Evolutionary conservation across 257 asterid species (phyloP), one percentile per base, ranked within the genome.

Genomic region (Nicotiana noctiflora): DNA sequence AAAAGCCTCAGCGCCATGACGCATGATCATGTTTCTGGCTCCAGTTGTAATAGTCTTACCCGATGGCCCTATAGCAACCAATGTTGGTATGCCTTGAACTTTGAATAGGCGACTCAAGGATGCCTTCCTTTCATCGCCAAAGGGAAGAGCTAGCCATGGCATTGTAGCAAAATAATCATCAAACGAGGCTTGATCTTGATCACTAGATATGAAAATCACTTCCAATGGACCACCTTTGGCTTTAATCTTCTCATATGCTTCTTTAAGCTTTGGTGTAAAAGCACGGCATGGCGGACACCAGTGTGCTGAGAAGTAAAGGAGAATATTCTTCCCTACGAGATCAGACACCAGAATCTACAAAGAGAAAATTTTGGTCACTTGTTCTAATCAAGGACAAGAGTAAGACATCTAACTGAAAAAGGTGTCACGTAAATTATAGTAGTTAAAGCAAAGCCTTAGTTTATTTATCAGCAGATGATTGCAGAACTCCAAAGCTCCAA

Each of bases 241-340:
- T 77, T 92, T 93, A 83, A 95, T 89, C 77, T 88, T 81, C 8
- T 89, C 57, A 76, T 93, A 93, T 2, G 93, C 90, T 81, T 91
- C 72, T 31, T 77, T 65, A 77, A 95, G 97, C 65, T 84, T 82
- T 12, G 99, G 99, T 9, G 92, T 88, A 85, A 95, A 93, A 29
- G 95, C 97, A 5, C 94, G 97, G 88, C 97, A 93, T 4, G 99
- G 99, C 6, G 98, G 99, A 79, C 98, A 95, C 99, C 98, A 95
- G 44, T 95, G 96, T 29, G 98, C 99, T 0, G 98, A 93, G 81
- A 95, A 95, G 85, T 90, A 93, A 52, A 95, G 94, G 27, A 95
- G 93, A 79, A 95, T 75, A 40, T 14, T 85, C 81, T 93, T 93
- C 18, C 98, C 98, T 15, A 90, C 90, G 31, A 95, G 98, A 81